Base-by-base conservation (phyloP, 306 rosid genomes). In the Glycine latifolia region DNA sequence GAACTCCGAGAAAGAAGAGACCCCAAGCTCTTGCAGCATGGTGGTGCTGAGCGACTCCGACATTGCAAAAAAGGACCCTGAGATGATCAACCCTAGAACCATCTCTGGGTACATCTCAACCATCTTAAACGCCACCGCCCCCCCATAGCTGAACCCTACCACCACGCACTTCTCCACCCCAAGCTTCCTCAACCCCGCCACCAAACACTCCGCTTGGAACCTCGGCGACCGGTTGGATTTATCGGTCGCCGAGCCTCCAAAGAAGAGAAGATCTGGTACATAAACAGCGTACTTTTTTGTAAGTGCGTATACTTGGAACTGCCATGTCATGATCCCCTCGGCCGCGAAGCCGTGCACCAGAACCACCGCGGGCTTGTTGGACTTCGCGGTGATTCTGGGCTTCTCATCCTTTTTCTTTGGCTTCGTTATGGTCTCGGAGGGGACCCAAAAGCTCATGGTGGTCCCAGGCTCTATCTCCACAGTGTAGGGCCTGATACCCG, bases 261-360 rank as follows among this genome's bases (percentile, higher is more conserved):
- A 94, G 82, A 94, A 94, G 1, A 92, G 89, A 10, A 94, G 92
- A 71, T 94, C 98, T 0, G 98, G 98, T 14, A 94, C 90, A 60
- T 91, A 91, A n/a, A 94, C 98, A 0, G 97, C 81, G 90, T 90
- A 92, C 0, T 85, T 86, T 58, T 94, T 94, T 0, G 92, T 71
- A 43, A 94, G 41, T 1, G 97, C 89, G 0, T 94, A 95, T 1
- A 94, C 82, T 73, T 94, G 98, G 53, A 94, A 94, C 73, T 90
- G 95, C 98, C 98, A 94, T 39, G 98, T 94, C 78, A 95, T 92
- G 0, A 95, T 88, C 1, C 99, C 99, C 46, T 95, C 99, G 1
- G 85, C 81, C 0, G 97, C 95, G 67, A 95, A 95, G 3, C 99
- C 99, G 65, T 93, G 99, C 0, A 93, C 62, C 4, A 95, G 79